Base-by-base conservation (phyloP, 768 basidiomycete species). In the Amylocystis lapponica region DNA sequence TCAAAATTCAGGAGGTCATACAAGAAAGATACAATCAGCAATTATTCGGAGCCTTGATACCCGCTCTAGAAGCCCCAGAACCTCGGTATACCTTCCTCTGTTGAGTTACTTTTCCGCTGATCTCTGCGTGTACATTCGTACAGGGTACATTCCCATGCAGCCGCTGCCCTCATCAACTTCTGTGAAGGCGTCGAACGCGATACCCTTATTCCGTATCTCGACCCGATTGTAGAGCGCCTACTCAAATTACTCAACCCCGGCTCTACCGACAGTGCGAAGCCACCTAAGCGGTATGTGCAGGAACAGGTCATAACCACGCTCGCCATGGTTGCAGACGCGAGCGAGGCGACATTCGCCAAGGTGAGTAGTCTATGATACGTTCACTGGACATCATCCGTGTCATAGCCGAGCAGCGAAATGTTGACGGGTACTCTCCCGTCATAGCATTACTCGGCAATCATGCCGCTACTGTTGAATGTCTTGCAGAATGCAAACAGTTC, bases 301-400 rank as follows among this genome's bases (percentile, higher is more conserved):
- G 89, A 93, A 57, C 89, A 92, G 56, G 86, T 83, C 0, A 79
- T 95, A 41, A 92, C 87, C 23, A 89, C 87, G 11, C 64, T 94
- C 23, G 89, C 90, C 3, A 91, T 91, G 81, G 85, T 93, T 1
- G 89, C 90, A 0, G 85, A 90, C 59, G 85, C 83, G 1, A 88
- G 88, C 50, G 87, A 89, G 62, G 66, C 64, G 1, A 83, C 79
- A 2, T 93, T 94, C 58, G 76, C 70, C 7, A 84, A 85, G 72
- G 86, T 79, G 47, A 2, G 64, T 55, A 0, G 13, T 27, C 29
- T 4, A 14, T n/a, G n/a, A n/a, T n/a, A n/a, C n/a, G n/a, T n/a
- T n/a, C 32, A n/a, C n/a, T n/a, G n/a, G n/a, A n/a, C n/a, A n/a
- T n/a, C n/a, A 12, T n/a, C 4, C 21, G 9, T 13, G 9, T 6